Base-by-base conservation (phyloP, 768 basidiomycete species). In the Xerocomus potaroensis region DNA sequence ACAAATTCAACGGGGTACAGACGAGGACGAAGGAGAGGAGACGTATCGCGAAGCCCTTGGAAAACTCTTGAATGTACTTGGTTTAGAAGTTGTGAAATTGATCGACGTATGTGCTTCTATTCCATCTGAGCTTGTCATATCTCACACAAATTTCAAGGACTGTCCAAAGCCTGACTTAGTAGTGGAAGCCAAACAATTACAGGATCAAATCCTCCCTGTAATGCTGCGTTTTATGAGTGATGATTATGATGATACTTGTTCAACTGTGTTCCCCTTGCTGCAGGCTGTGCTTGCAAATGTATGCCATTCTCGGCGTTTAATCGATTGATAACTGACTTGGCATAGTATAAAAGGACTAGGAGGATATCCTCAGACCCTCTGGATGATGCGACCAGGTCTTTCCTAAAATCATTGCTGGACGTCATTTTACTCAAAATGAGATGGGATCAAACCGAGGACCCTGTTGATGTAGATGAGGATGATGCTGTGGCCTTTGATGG, bases 211-310 rank as follows among this genome's bases (percentile, higher is more conserved):
- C 34, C 75, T 93, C 15, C 91, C 93, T 2, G 74, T 92, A 29
- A 77, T 91, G 72, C 74, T 99, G 10, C 84, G 81, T 14, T 93
- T 97, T 71, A 74, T 98, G 70, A 85, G 84, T 8, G 96, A 98
- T 60, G 76, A 84, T 22, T 89, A 90, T 53, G 90, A 94, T 51
- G 93, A 95, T 58, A 93, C 91, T 6, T 84, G 84, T 52, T 80
- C 81, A 18, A 86, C 93, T 7, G 76, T 97, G 32, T 90, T 93
- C 59, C 83, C 89, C 3, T 70, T 96, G 45, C 70, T 96, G 12
- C 80, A 84, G 51, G 76, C 79, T 18, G 71, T 96, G 46, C 77
- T 99, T 31, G 72, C 76, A 24, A 77, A 76, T 41, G 93, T 93
- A 63, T 64, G 87, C 23, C 41, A 42, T 21, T 19, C 29, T 24